phyloP scores from a whole-genome alignment of 768 basidiomycete species.

The Mycena galericulata region DNA sequence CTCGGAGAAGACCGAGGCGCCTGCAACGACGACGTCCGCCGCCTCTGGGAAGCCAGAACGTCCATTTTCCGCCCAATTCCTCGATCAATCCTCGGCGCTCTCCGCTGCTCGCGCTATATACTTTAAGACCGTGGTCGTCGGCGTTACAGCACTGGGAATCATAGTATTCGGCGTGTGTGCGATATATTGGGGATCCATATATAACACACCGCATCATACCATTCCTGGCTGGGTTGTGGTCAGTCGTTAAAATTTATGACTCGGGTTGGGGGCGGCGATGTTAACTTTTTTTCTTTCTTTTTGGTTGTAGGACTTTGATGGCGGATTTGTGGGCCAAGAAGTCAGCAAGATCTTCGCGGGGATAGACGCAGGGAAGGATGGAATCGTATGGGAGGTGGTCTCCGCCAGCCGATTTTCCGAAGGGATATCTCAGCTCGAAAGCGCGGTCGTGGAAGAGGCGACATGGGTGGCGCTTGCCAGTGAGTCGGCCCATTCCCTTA shows the following conservation, averaged over 20 bases:
- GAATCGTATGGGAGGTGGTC: conserved; percentile 60
- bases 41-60: not conserved
- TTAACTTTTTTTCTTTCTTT: too few relatives aligned
- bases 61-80: conserved; percentile 41
- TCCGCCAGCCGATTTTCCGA: conserved; percentile 58
- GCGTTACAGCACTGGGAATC: conserved; percentile 51
- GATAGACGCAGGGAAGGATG: conserved; percentile 40
- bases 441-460: conserved; percentile 60
- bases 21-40: not conserved
- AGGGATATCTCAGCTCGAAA: conserved; percentile 56
- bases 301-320: conserved; percentile 68
- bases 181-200: conserved; percentile 71
- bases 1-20: not conserved
- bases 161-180: conserved; percentile 63
- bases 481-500: conserved; percentile 42
- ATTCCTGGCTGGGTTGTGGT: conserved; percentile 72
- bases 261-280: too few relatives aligned
- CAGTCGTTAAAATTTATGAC: too few relatives aligned
- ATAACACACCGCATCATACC: conserved; percentile 54
- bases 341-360: conserved; percentile 54
- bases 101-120: conserved; percentile 54
- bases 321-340: conserved; percentile 59
- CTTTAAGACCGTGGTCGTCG: conserved; percentile 56
- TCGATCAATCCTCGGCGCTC: conserved; percentile 41
- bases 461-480: conserved; percentile 68